Base-by-base conservation (phyloP, 352 stramenopile species). In the Pythium pyrilobum region DNA sequence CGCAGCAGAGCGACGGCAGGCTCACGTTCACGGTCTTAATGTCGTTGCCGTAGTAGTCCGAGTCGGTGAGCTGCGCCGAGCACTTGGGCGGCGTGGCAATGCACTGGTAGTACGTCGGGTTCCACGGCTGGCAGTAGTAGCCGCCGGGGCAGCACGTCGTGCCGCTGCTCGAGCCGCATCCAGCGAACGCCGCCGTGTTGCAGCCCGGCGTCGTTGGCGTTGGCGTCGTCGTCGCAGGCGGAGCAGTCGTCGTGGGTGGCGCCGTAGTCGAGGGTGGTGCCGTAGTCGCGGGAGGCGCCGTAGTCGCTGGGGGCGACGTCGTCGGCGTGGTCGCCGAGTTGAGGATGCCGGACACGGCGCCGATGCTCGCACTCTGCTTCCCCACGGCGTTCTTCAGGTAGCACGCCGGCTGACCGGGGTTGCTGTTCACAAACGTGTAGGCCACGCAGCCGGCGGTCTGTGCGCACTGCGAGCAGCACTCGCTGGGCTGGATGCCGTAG, bases 71-170 rank as follows among this genome's bases (percentile, higher is more conserved):
- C 52, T 80, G 70, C 37, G 56, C 23, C n/a, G 64, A 54, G 57
- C 72, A 83, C 40, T 66, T 39, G 5, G 31, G 32, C 3, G 72
- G 72, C 24, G 61, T 42, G 6, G 39, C 13, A n/a, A 78, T 64
- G 43, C 72, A 82, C 53, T 83, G 72, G 50, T 76, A 76, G 60
- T 69, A 71, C 20, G 52, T 48, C 9, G 56, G 39, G 58, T 68
- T 77, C 74, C 71, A 81, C 7, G 66, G 66, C 59, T 74, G 68
- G 41, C 71, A 84, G 59, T 76, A 81, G 31, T 67, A 56, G 23
- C 64, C 66, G 12, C 51, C 57, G 10, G 68, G 60, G 38, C 71
- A 85, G 55, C 74, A 83, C 11, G 27, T 57, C 4, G 56, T 61
- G 12, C 61, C 61, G 11, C 6, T 62, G 39, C 18, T 51, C 20